Base-by-base conservation (phyloP, 305 asterid species). In the Stenogyne calaminthoides region DNA sequence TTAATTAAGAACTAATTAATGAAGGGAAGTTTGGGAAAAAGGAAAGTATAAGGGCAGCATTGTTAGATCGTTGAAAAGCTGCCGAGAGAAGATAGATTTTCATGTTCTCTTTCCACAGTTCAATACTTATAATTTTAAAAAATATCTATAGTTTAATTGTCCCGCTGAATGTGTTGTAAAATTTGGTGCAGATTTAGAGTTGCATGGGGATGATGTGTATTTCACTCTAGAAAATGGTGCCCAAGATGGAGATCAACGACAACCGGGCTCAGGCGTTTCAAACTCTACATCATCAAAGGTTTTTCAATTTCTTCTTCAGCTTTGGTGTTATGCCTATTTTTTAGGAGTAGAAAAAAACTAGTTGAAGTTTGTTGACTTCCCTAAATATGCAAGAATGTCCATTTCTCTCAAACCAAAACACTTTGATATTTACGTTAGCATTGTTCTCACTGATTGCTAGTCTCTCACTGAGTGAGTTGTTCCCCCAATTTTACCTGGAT, bases 191-290 rank as follows among this genome's bases (percentile, higher is more conserved):
- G 99, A 92, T 88, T 84, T 95, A 88, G 97, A 85, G 84, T 85
- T 95, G 81, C 98, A 90, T 71, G 97, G 96, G 3, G 99, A 95
- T 80, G 99, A 92, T 74, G 89, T 95, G 64, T 95, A 92, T 78
- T 95, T 88, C 78, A 95, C 98, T 42, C 83, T 92, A 80, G 98
- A 95, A 75, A 85, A 85, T 76, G 79, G 87, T 59, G 74, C 77
- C 3, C 96, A 84, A 80, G 93, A 86, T 69, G 83, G 73, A 58
- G 82, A 87, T 78, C 91, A 81, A 71, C 82, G 80, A 11, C 81
- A 76, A 22, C 67, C 86, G 6, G 82, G 76, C 69, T 79, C 46
- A 59, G 64, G 84, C 77, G 46, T 88, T 69, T 47, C 89, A 61
- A 91, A 70, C 77, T 16, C 86, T 10, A 56, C 88, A 9, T 69